A percentile compares a stretch with the other conserved stretches of the same genome.
These are phyloP conservation scores for Phytophthora citricola DNA, from an alignment of 352 stramenopile genomes.

Conservation along the genomic window DNA sequence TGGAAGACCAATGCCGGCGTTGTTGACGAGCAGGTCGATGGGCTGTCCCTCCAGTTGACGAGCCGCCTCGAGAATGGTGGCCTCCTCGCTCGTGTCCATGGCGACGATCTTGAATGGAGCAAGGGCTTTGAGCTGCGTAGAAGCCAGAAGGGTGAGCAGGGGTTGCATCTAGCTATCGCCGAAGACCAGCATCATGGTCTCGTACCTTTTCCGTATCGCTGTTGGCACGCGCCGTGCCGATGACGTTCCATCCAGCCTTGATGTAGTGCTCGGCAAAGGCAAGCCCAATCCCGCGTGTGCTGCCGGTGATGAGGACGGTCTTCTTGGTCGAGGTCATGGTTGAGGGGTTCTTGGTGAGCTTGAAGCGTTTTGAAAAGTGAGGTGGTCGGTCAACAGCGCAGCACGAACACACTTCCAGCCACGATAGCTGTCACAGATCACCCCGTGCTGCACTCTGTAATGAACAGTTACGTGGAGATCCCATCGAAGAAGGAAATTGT, in stretches of 20 bases:
- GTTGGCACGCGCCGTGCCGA: constrained; percentile 7
- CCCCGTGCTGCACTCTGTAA: not conserved
- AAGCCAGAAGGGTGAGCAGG: not conserved
- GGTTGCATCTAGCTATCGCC: not conserved
- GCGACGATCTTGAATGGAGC: too few species aligned
- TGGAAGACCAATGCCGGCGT: constrained; percentile 2
- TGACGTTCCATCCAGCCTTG: constrained; percentile 15
- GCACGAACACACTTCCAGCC: too few species aligned
- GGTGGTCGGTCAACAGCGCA: not conserved
- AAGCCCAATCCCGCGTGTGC: constrained; percentile 39
- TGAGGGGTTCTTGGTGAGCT: not conserved
- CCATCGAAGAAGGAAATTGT: too few species aligned
- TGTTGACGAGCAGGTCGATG: too few species aligned
- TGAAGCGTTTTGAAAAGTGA: constrained; percentile 13
- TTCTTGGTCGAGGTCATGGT: constrained; percentile 14
- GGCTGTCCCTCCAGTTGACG: too few species aligned
- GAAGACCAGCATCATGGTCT: not conserved
- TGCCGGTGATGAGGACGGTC: constrained; percentile 19
- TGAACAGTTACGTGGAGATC: not conserved
- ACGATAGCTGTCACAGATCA: too few species aligned
- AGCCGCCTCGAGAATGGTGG: too few species aligned
- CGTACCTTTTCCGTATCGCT: constrained; percentile 12
- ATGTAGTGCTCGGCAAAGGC: constrained; percentile 42
- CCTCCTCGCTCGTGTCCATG: too few species aligned
- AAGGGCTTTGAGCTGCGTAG: constrained; percentile 20